Base-by-base conservation (phyloP, 2,329 filamentous ascomycete species). In the Paecilomyces formosus region DNA sequence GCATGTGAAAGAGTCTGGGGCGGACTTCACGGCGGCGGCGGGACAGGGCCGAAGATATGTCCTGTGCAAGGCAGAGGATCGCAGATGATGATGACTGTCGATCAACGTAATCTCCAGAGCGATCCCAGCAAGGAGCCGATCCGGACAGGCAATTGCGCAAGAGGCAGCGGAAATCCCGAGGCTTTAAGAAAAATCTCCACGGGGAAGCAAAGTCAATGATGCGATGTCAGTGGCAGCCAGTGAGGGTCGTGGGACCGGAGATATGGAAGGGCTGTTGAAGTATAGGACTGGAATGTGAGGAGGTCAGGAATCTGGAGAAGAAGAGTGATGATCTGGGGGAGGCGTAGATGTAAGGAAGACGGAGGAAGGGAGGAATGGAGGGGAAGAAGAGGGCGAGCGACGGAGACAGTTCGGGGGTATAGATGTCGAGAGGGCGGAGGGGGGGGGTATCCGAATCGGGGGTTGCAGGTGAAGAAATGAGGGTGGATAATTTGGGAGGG, bases 1-100 rank as follows among this genome's bases (percentile, higher is more conserved):
- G 87, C 87, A 90, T 90, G 82, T 87, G 85, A 86, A 68, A 61
- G 61, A 65, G 57, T 59, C 55, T 56, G 55, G 31, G 30, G 54
- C 31, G 61, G 55, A 60, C 61, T 49, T 24, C 50, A 28, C 21
- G 24, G 21, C 9, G 50, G 50, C 50, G 50, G 50, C 50, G 21
- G 50, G 50, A 52, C 50, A 28, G 39, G 58, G 55, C 35, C 18
- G 30, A 33, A 53, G 51, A 49, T 53, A 45, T 31, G 39, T 33
- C 53, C 52, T 35, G 59, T 64, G 57, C 58, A 7, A n/a, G 11
- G 35, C 13, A n/a, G 35, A 45, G n/a, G 35, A 45, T 45, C 35
- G 35, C 35, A 45, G 15, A 45, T 7, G 35, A 45, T 45, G 35
- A 45, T 45, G 35, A 45, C 55, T 54, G 58, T 60, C 54, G 58